These are phyloP conservation scores for Huntiella omanensis DNA, from an alignment of 2,329 filamentous ascomycete genomes.

Conservation along the genomic window DNA sequence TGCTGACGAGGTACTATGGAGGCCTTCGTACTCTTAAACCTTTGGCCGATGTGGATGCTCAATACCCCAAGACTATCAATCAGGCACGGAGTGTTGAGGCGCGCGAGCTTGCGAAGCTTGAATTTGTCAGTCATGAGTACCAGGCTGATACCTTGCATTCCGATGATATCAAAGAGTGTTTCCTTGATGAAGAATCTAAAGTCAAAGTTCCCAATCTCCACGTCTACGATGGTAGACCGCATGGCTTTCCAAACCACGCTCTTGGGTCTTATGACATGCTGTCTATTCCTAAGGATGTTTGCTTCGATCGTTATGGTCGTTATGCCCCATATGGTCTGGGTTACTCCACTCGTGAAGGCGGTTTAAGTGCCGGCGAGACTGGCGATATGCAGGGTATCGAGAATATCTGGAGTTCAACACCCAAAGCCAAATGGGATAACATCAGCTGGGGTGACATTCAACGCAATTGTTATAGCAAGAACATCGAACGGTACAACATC, in stretches of 20 bases:
- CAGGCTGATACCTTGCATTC: constrained; percentile 34
- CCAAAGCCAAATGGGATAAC: constrained; percentile 57
- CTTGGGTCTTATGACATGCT: constrained; percentile 76
- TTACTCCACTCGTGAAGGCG: constrained; percentile 61
- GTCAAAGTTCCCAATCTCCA: constrained; percentile 50
- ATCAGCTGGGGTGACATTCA: constrained; percentile 69
- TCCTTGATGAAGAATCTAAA: constrained; percentile 48
- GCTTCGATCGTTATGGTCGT: constrained; percentile 80
- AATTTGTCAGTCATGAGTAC: constrained; percentile 12
- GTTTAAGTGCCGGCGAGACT: constrained; percentile 67
- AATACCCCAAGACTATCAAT: constrained; percentile 48
- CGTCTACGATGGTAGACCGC: constrained; percentile 58
- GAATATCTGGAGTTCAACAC: constrained; percentile 51
- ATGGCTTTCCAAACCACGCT: constrained; percentile 67
- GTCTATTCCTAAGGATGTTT: constrained; percentile 64
- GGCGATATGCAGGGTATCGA: constrained; percentile 70
- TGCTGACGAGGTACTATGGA: constrained; percentile 76
- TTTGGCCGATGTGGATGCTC: constrained; percentile 47
- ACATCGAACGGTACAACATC: constrained; percentile 44
- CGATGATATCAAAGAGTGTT: constrained; percentile 58
- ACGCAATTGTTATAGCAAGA: constrained; percentile 51
- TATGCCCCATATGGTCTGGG: constrained; percentile 80
- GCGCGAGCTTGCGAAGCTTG: background rate
- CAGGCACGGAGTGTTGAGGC: background rate
- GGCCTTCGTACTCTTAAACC: constrained; percentile 57